Conservation (phyloP, 2,329 filamentous ascomycete species). For the Alternaria sp. region DNA sequence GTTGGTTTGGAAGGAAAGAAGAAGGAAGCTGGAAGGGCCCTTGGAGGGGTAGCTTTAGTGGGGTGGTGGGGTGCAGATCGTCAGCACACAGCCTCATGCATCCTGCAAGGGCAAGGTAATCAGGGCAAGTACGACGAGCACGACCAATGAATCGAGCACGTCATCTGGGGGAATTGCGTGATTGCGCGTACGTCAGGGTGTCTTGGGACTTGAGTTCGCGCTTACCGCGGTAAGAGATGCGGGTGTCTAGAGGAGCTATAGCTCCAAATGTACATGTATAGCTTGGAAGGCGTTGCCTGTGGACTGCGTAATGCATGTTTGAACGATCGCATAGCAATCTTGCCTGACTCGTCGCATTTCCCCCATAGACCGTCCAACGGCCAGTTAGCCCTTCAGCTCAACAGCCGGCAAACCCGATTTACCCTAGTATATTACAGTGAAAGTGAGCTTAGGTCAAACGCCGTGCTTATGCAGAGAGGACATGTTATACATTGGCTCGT, state of each 20-base stretch:
- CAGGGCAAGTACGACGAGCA: constrained; percentile 16
- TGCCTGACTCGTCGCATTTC: neutral
- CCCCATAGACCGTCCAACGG: neutral
- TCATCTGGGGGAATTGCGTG: constrained; percentile 23
- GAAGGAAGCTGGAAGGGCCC: constrained; percentile 7
- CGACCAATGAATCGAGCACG: constrained; percentile 23
- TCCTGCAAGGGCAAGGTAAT: constrained; percentile 26
- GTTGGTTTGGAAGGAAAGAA: constrained; percentile 7
- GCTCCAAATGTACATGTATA: neutral
- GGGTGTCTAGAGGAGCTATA: neutral
- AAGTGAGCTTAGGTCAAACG: constrained; percentile 13
- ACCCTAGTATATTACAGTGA: constrained; percentile 3
- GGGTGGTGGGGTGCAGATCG: constrained; percentile 25
- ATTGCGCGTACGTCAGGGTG: constrained; percentile 16
- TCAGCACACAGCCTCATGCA: constrained; percentile 27
- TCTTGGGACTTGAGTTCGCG: constrained; percentile 5
- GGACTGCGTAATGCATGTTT: neutral
- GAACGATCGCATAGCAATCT: neutral
- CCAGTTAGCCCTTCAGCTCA: neutral
- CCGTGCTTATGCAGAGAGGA: constrained; percentile 26
- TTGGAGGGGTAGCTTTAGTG: constrained; percentile 23
- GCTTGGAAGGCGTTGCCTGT: neutral
- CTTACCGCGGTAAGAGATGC: constrained; percentile 2
- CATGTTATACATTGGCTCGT: constrained; percentile 18
- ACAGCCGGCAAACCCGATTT: neutral